phyloP scores from a whole-genome alignment of 108 stramenopile genomes.

The Skeletonema grethae region DNA sequence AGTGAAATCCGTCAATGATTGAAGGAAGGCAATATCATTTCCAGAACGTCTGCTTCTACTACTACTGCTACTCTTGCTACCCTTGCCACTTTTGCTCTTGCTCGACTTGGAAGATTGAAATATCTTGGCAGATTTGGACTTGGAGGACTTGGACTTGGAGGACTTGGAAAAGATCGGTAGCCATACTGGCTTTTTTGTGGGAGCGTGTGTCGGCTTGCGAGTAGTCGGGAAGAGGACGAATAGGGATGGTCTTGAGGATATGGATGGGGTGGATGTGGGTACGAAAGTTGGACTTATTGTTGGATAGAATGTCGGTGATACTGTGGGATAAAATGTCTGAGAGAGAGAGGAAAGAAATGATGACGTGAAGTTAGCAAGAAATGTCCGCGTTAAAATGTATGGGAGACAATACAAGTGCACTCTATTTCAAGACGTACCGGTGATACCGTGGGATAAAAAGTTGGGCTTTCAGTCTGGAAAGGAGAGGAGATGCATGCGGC shows the following conservation, averaged over 20 bases:
- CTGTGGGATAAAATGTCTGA: background rate
- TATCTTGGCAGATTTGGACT: background rate
- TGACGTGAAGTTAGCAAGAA: background rate
- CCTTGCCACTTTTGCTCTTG: background rate
- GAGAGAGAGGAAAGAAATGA: background rate
- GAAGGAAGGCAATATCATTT: background rate
- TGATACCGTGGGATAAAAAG: background rate
- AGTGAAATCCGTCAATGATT: background rate
- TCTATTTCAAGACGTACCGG: background rate
- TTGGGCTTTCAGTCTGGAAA: background rate
- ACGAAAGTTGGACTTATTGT: background rate
- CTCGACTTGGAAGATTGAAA: conserved; percentile 1
- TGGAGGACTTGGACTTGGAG: background rate
- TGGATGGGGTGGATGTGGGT: background rate
- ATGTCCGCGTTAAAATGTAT: background rate
- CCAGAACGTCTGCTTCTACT: background rate
- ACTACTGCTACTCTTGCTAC: background rate
- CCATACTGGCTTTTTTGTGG: background rate
- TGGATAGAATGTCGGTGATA: background rate
- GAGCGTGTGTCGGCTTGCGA: background rate
- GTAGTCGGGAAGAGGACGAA: background rate
- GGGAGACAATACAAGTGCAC: background rate
- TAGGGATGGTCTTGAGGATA: background rate
- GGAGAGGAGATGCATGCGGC: background rate
- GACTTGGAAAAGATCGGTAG: conserved; percentile 2